Base-by-base conservation (phyloP, 495 filamentous ascomycete species). In the Podospora tetraspora region DNA sequence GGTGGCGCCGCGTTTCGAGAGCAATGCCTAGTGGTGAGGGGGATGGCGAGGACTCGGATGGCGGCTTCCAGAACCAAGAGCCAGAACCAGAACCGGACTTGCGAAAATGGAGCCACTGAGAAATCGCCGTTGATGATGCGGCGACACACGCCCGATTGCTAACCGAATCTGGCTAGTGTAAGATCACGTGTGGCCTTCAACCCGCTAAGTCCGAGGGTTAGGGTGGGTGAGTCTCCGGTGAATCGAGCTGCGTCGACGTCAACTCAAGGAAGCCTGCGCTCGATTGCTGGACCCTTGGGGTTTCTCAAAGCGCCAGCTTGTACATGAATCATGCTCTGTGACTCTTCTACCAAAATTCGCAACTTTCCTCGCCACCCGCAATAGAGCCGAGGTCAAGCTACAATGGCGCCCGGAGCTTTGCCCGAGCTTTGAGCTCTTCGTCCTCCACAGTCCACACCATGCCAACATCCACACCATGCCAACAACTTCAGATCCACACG, bases 71-170 rank as follows among this genome's bases (percentile, higher is more conserved):
- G 43, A 52, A n/a, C 43, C 43, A n/a, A 52, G 43, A 52, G 6
- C 43, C 19, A 52, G 7, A 52, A 12, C 32, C 32, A 34, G 29
- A 30, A 43, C 12, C 34, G n/a, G 43, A 52, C 43, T 52, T 19
- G 37, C 16, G 56, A 58, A 57, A 65, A 58, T 65, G 56, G 25
- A 59, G 56, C 63, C 43, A 65, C 52, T 34, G 43, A 21, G 23
- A 65, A 65, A 59, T 65, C 63, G 52, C 27, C 25, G 24, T 37
- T 24, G 37, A 61, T 67, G 65, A 67, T 67, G 65, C 65, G 24
- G 64, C 56, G 56, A 34, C 29, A 59, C 25, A 59, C 13, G 12
- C 37, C 62, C 37, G 11, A 8, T 34, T 8, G 37, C 62, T 64
- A 64, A 19, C 16, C 62, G 3, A 13, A 56, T 43, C 21, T 27